A percentile compares a stretch with the other conserved stretches of the same genome.
These are phyloP conservation scores for Arctium minus DNA, from an alignment of 129 eudicot genomes.

Conservation along the genomic window DNA sequence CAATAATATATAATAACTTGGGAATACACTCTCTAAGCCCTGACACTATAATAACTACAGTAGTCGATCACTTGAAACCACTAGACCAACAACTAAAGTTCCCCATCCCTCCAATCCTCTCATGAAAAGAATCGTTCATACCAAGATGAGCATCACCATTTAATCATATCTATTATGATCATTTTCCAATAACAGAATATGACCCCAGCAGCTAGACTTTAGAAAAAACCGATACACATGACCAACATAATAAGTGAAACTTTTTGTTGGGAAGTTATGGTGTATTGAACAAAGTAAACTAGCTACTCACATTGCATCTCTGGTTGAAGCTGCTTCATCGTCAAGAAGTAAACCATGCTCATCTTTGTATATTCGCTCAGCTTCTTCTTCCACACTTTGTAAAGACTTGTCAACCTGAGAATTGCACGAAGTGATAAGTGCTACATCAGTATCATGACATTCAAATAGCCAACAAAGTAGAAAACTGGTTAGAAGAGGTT, in stretches of 20 bases:
- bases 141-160: neutral
- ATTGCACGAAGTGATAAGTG: neutral
- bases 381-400: slow-evolving; percentile 96
- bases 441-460: neutral
- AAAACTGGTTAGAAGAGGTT: neutral
- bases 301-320: slow-evolving; percentile 89
- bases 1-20: too few relatives aligned
- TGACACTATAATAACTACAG: neutral
- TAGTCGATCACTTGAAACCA: neutral
- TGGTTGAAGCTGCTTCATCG: slow-evolving; percentile 91
- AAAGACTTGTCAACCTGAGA: slow-evolving; percentile 84
- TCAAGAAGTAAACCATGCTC: slow-evolving; percentile 83
- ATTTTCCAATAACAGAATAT: neutral
- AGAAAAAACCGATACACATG: neutral
- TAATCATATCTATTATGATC: neutral
- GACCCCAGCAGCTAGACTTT: neutral
- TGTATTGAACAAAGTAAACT: neutral
- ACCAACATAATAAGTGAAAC: neutral
- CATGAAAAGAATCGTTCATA: neutral
- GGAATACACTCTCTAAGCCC: neutral
- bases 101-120: neutral
- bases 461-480: neutral
- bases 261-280: neutral
- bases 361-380: slow-evolving; percentile 89
- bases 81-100: neutral